These are phyloP conservation scores for Geum urbanum DNA, from an alignment of 306 rosid genomes.

Conservation along the genomic window DNA sequence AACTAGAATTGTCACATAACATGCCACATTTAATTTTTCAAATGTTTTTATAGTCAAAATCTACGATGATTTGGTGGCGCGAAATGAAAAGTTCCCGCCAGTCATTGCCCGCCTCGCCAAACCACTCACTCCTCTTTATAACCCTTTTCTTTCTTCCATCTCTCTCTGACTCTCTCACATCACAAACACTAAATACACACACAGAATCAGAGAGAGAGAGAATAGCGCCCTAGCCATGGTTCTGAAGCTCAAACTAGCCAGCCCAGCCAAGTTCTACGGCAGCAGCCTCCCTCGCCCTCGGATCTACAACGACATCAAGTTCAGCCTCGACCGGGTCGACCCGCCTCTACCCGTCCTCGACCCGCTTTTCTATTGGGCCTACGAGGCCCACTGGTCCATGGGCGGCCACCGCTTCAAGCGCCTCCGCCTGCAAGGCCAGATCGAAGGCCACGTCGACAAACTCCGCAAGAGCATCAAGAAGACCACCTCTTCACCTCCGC, in stretches of 20 bases:
- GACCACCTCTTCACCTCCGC: slow-evolving; percentile 47
- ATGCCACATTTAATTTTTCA: too few species aligned
- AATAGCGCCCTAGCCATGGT: too few species aligned
- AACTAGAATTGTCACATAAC: too few species aligned
- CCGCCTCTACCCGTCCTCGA: slow-evolving; percentile 58
- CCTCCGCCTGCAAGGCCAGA: slow-evolving; percentile 70
- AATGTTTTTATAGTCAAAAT: too few species aligned
- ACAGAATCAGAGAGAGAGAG: too few species aligned
- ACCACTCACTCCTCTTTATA: too few species aligned
- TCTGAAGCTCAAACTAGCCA: slow-evolving; percentile 30
- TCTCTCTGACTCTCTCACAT: background rate
- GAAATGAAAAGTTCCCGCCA: slow-evolving; percentile 5
- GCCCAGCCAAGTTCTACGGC: slow-evolving; percentile 84
- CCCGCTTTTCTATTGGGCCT: slow-evolving; percentile 64
- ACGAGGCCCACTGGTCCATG: slow-evolving; percentile 98
- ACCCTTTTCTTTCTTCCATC: background rate
- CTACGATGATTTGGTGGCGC: too few species aligned
- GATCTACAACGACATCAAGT: slow-evolving; percentile 61
- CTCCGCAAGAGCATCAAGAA: slow-evolving; percentile 45
- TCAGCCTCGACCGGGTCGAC: slow-evolving; percentile 58
- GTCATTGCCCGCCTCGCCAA: slow-evolving; percentile 8
- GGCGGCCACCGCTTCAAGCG: slow-evolving; percentile 77
- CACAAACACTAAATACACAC: background rate
- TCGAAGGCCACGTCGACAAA: slow-evolving; percentile 62
- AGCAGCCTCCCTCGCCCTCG: slow-evolving; percentile 86